Conservation (phyloP, 768 basidiomycete genomes). For the Auricularia heimuer region DNA sequence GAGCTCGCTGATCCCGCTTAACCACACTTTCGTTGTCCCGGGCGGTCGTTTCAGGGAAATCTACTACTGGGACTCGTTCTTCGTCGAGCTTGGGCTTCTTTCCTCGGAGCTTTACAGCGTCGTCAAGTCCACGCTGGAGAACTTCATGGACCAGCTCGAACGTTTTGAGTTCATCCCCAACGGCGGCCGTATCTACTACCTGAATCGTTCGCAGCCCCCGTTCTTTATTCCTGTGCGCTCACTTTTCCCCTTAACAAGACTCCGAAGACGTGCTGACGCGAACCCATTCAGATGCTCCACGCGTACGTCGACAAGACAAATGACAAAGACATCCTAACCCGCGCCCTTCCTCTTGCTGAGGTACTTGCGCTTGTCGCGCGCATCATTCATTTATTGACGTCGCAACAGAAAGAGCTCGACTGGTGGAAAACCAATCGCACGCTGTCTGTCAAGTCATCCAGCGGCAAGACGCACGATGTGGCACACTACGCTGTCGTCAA, state of each 20-base stretch:
- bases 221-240: conserved; percentile 64
- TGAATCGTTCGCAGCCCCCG: conserved; percentile 89
- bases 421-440: conserved; percentile 81
- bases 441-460: conserved; percentile 56
- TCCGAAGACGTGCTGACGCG: neutral
- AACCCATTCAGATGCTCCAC: conserved; percentile 60
- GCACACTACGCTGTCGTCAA: conserved; percentile 72
- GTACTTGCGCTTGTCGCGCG: conserved; percentile 23
- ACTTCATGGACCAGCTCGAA: conserved; percentile 92
- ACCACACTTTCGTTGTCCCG: conserved; percentile 85
- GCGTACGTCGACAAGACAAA: conserved; percentile 66
- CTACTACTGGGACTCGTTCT: conserved; percentile 52
- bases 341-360: conserved; percentile 81
- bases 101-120: conserved; percentile 64
- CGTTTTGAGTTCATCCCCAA: conserved; percentile 87
- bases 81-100: conserved; percentile 83
- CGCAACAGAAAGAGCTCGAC: conserved; percentile 54
- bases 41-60: conserved; percentile 81
- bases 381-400: neutral
- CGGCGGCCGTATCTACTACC: conserved; percentile 85
- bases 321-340: conserved; percentile 62
- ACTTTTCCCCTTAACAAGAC: no score
- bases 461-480: conserved; percentile 54
- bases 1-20: conserved; percentile 79
- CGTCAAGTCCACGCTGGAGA: conserved; percentile 70